These are phyloP conservation scores for Otatea glauca DNA, from an alignment of 176 grass and related monocot species.

Conservation along the genomic window DNA sequence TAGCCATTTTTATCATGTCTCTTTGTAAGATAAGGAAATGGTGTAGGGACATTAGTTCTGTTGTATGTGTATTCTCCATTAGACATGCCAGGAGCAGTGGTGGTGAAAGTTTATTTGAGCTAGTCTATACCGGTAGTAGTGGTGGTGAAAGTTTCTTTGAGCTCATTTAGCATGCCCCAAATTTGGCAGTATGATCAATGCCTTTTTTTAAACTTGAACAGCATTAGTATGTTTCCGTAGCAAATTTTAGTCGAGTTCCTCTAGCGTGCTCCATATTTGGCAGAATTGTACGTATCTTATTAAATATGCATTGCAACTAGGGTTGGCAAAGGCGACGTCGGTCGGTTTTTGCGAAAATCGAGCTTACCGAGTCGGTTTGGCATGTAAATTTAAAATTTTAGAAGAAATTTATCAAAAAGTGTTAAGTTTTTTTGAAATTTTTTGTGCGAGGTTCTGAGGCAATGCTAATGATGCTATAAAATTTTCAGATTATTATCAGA, in stretches of 20 bases:
- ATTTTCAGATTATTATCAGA: no score
- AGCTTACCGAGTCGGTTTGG: no score
- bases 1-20: neutral
- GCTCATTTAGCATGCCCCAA: neutral
- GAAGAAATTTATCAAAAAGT: no score
- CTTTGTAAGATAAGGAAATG: constrained; percentile 42
- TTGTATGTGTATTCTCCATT: constrained; percentile 21
- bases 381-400: no score
- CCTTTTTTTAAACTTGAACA: no score
- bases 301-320: neutral
- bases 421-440: no score
- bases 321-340: no score
- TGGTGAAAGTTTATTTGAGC: neutral
- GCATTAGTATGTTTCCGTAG: no score
- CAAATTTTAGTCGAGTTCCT: neutral
- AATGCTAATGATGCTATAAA: no score
- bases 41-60: constrained; percentile 16
- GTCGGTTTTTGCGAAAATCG: no score
- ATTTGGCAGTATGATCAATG: neutral
- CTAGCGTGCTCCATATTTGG: neutral
- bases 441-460: no score
- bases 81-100: constrained; percentile 1
- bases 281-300: no score
- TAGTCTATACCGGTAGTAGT: neutral
- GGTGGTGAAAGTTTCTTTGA: neutral